A percentile compares a stretch with the other conserved stretches of the same genome.
Evolutionary conservation across 2,329 filamentous ascomycete genomes (phyloP).

Genomic region (Pseudocercospora pini-densiflorae): DNA sequence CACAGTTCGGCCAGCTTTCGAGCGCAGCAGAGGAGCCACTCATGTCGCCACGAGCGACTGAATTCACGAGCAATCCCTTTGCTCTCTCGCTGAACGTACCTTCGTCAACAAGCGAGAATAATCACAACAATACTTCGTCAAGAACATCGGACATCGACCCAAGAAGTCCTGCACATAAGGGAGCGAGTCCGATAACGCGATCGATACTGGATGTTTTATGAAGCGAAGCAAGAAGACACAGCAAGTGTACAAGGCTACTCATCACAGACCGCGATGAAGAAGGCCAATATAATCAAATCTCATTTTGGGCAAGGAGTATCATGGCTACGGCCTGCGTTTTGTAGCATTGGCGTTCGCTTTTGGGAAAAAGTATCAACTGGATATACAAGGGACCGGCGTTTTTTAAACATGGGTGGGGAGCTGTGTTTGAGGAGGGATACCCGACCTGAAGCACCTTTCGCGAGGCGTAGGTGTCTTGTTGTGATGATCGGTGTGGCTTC

Average conservation of each 20-base stretch:
- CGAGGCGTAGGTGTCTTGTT: constrained; percentile 6
- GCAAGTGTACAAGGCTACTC: constrained; percentile 17
- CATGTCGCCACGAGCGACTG: constrained; percentile 72
- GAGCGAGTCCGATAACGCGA: constrained; percentile 74
- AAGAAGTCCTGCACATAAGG: constrained; percentile 73
- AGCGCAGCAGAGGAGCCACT: constrained; percentile 53
- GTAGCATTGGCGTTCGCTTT: not conserved
- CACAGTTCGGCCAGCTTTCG: not conserved
- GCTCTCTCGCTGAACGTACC: constrained; percentile 45
- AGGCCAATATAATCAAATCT: not conserved
- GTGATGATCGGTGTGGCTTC: not conserved
- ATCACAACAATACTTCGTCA: constrained; percentile 51
- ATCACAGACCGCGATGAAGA: constrained; percentile 2
- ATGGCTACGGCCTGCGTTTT: not conserved
- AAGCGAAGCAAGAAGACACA: constrained; percentile 30
- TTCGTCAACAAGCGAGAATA: constrained; percentile 46
- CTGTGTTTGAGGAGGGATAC: constrained; percentile 4
- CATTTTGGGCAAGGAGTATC: not conserved
- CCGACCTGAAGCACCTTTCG: not conserved
- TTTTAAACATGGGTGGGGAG: not conserved
- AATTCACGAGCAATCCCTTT: constrained; percentile 72
- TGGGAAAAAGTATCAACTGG: not conserved
- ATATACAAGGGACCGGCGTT: constrained; percentile 5
- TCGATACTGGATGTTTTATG: constrained; percentile 80
- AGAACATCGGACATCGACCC: constrained; percentile 65